Conservation (phyloP, 805 yeast species). For the Starmerella etchellsii region DNA sequence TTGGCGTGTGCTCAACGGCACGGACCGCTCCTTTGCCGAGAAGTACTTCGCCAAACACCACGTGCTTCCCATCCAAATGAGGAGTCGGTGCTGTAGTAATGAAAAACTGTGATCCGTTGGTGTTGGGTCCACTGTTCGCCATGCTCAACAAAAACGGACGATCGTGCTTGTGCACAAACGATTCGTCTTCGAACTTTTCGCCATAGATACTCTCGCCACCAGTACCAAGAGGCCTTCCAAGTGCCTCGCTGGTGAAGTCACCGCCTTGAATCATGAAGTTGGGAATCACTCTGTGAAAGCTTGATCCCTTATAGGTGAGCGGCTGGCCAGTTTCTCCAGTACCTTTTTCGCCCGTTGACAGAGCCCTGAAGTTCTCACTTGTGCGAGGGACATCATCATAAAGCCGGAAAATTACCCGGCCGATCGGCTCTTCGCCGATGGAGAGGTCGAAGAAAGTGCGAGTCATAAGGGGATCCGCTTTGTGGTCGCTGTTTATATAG, state of each 20-base stretch:
- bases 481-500: no score
- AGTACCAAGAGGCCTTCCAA: slow-evolving; percentile 35
- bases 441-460: slow-evolving; percentile 8
- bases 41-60: slow-evolving; percentile 87
- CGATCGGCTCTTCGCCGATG: slow-evolving; percentile 54
- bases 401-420: slow-evolving; percentile 69
- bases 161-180: slow-evolving; percentile 61
- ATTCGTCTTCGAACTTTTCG: slow-evolving; percentile 82
- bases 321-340: slow-evolving; percentile 48
- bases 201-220: slow-evolving; percentile 80
- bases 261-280: slow-evolving; percentile 93
- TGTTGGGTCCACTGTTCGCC: slow-evolving; percentile 95
- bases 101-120: slow-evolving; percentile 93
- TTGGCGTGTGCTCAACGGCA: slow-evolving; percentile 56
- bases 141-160: slow-evolving; percentile 80
- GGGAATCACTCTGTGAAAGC: slow-evolving; percentile 81
- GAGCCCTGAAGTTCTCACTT: slow-evolving; percentile 76
- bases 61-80: slow-evolving; percentile 90
- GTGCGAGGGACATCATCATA: slow-evolving; percentile 66
- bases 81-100: slow-evolving; percentile 89
- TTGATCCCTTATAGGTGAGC: slow-evolving; percentile 64
- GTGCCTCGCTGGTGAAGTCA: slow-evolving; percentile 57
- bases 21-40: slow-evolving; percentile 72
- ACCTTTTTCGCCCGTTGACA: slow-evolving; percentile 84
- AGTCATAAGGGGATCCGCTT: background rate